phyloP scores from a whole-genome alignment of 1,284 basidiomycete genomes.

The Apiotrichum domesticum region DNA sequence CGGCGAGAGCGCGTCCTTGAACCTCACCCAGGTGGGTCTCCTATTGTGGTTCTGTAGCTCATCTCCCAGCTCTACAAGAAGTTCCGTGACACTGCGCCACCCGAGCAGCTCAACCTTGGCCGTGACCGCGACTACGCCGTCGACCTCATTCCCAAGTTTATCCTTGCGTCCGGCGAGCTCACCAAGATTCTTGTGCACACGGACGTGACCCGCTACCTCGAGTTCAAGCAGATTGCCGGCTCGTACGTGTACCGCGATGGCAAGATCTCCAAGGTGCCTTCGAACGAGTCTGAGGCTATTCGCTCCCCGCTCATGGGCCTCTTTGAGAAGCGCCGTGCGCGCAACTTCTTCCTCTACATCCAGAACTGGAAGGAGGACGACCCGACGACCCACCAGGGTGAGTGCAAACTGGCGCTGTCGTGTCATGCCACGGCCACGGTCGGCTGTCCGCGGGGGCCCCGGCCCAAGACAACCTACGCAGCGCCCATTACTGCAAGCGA shows the following conservation, averaged over 20 bases:
- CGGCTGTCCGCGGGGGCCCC: no score
- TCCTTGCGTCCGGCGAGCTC: conserved; percentile 96
- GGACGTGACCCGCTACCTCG: conserved; percentile 96
- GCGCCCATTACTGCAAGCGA: background rate
- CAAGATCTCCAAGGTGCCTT: conserved; percentile 94
- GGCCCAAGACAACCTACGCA: background rate
- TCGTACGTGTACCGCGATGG: conserved; percentile 97
- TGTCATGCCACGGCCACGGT: background rate
- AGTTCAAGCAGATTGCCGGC: conserved; percentile 99
- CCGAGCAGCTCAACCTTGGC: conserved; percentile 61
- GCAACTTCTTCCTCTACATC: conserved; percentile 98
- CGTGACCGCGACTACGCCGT: conserved; percentile 94
- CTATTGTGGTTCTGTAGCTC: no score
- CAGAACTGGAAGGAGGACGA: conserved; percentile 94
- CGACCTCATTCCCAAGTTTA: conserved; percentile 91
- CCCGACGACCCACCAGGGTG: conserved; percentile 90
- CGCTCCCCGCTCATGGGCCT: conserved; percentile 92
- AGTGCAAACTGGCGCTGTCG: conserved; percentile 18
- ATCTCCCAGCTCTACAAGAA: conserved; percentile 80
- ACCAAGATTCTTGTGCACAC: conserved; percentile 98
- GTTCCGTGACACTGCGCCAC: conserved; percentile 64
- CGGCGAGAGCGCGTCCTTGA: conserved; percentile 93
- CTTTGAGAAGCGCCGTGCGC: conserved; percentile 96
- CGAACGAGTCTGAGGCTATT: conserved; percentile 96
- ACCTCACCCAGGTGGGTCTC: conserved; percentile 79